Percentiles rank a stretch among this genome's conserved stretches.
These are phyloP conservation scores for Medicago truncatula DNA, from an alignment of 306 rosid species.

Conservation along the genomic window DNA sequence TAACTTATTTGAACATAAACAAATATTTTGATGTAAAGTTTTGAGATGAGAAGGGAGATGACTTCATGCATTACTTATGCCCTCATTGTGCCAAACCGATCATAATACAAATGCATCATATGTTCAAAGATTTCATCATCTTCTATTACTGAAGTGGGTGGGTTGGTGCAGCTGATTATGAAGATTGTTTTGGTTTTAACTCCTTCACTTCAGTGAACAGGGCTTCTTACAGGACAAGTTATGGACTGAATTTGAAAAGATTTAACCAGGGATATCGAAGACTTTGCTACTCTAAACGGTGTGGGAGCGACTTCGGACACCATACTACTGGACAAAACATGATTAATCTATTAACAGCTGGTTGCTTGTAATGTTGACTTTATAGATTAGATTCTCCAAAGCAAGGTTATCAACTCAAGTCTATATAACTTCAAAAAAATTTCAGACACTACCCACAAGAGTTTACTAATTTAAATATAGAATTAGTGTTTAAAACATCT, in stretches of 20 bases:
- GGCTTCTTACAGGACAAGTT: neutral
- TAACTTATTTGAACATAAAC: too few relatives aligned
- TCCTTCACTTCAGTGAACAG: neutral
- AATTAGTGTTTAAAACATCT: too few relatives aligned
- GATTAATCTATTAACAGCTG: constrained; percentile 4
- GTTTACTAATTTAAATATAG: neutral
- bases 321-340: constrained; percentile 5
- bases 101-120: neutral
- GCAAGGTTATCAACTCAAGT: neutral
- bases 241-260: neutral
- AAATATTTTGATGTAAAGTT: neutral
- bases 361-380: constrained; percentile 11
- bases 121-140: neutral
- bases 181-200: neutral
- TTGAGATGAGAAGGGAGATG: neutral
- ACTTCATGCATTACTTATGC: neutral
- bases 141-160: neutral
- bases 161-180: neutral
- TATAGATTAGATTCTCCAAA: neutral
- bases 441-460: neutral
- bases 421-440: neutral
- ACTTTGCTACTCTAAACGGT: neutral
- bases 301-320: neutral
- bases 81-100: neutral
- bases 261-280: neutral